Evolutionary conservation across 1,284 basidiomycete genomes (phyloP).

Genomic region (Trichosporon ovoides): DNA sequence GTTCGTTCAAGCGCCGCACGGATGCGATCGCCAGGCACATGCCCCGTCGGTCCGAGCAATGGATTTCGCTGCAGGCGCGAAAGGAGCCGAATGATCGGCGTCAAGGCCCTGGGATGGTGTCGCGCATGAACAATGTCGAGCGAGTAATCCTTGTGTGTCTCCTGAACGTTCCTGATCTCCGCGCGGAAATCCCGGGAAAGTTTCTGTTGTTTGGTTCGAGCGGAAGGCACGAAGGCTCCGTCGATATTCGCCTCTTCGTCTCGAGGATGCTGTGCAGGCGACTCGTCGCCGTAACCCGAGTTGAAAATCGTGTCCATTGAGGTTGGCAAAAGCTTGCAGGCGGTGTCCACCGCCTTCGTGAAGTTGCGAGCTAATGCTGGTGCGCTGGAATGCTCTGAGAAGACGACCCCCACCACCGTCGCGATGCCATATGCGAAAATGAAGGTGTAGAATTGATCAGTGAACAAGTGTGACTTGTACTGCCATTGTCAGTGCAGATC

Average conservation of each 20-base stretch:
- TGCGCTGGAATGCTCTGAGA: constrained; percentile 28
- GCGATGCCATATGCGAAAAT: constrained; percentile 40
- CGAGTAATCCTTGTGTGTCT: constrained; percentile 22
- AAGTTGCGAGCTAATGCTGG: constrained; percentile 28
- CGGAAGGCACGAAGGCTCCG: not conserved
- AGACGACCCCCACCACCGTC: constrained; percentile 29
- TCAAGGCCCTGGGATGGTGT: constrained; percentile 19
- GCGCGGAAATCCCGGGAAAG: constrained; percentile 28
- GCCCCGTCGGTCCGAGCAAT: constrained; percentile 36
- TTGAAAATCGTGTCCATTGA: constrained; percentile 31
- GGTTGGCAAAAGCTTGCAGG: constrained; percentile 30
- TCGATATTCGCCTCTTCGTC: not conserved
- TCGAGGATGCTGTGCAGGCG: not conserved
- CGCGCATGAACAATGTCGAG: constrained; percentile 25
- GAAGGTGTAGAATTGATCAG: constrained; percentile 41
- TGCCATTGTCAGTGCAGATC: not conserved
- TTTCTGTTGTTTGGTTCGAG: constrained; percentile 18
- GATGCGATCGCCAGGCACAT: constrained; percentile 42
- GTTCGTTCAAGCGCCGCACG: constrained; percentile 33
- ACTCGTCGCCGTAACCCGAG: not conserved
- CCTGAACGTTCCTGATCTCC: constrained; percentile 16
- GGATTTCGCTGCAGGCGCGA: constrained; percentile 36
- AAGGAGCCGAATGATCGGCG: constrained; percentile 26
- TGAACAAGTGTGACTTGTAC: constrained; percentile 24
- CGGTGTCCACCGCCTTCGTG: constrained; percentile 21